Conservation (phyloP, 345 rosid genomes). For the Mercurialis annua region DNA sequence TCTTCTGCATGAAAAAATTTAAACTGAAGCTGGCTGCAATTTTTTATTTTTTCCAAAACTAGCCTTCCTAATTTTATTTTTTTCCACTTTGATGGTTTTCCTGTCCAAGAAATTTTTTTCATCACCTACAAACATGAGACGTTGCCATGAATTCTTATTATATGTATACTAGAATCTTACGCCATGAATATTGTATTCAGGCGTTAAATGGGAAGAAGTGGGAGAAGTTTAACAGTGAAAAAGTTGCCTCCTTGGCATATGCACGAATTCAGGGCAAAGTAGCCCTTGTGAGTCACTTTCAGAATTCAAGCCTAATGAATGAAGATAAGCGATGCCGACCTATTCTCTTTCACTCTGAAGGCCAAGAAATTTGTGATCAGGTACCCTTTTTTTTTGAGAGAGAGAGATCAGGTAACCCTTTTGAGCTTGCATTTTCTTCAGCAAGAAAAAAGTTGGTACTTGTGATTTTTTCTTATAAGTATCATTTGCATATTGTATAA, state of each 20-base stretch:
- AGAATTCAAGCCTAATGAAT: constrained; percentile 77
- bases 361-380: constrained; percentile 54
- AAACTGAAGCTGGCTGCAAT: background rate
- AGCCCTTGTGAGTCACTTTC: constrained; percentile 82
- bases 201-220: constrained; percentile 84
- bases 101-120: background rate
- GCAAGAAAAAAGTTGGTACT: background rate
- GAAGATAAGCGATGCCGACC: constrained; percentile 82
- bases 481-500: background rate
- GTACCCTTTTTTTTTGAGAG: constrained; percentile 41
- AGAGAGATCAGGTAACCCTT: constrained; percentile 54
- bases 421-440: background rate
- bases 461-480: background rate
- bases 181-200: constrained; percentile 32
- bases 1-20: background rate
- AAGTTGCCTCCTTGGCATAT: constrained; percentile 83
- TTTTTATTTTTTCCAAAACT: background rate
- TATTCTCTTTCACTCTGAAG: constrained; percentile 64
- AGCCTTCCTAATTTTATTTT: background rate
- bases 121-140: background rate
- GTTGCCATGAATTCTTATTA: background rate
- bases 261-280: constrained; percentile 91
- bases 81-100: background rate
- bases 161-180: background rate
- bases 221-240: constrained; percentile 97